A percentile compares a stretch with the other conserved stretches of the same genome.
phyloP scores from a whole-genome alignment of 2,329 filamentous ascomycete species.

The Botryotinia globosa region DNA sequence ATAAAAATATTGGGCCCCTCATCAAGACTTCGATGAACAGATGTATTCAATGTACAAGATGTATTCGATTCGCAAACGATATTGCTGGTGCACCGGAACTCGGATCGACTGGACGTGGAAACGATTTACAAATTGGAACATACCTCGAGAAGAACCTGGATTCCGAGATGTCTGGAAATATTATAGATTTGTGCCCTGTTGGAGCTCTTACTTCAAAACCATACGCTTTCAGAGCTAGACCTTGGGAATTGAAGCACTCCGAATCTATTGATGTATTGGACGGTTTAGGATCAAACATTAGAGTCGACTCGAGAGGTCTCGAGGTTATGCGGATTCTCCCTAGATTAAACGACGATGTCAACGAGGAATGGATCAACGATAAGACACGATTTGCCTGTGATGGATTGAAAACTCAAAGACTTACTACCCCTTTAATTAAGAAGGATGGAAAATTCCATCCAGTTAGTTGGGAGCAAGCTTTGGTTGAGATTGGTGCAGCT shows the following conservation, averaged over 20 bases:
- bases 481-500: slow-evolving; percentile 80
- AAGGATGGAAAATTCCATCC: slow-evolving; percentile 89
- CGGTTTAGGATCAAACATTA: slow-evolving; percentile 88
- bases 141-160: slow-evolving; percentile 94
- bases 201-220: slow-evolving; percentile 96
- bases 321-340: slow-evolving; percentile 96
- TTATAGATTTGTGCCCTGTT: slow-evolving; percentile 97
- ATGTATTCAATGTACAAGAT: slow-evolving; percentile 98
- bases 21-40: slow-evolving; percentile 99
- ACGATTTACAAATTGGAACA: slow-evolving; percentile 96
- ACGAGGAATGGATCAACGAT: slow-evolving; percentile 99
- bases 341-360: slow-evolving; percentile 93
- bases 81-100: slow-evolving; percentile 93
- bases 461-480: slow-evolving; percentile 90
- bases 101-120: slow-evolving; percentile 90
- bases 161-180: slow-evolving; percentile 92
- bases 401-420: slow-evolving; percentile 89
- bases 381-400: slow-evolving; percentile 97
- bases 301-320: slow-evolving; percentile 86
- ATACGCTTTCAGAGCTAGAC: slow-evolving; percentile 93
- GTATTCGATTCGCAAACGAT: slow-evolving; percentile 96
- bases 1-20: slow-evolving; percentile 97
- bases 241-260: slow-evolving; percentile 95
- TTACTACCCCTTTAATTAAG: slow-evolving; percentile 88
- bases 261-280: slow-evolving; percentile 95